Base-by-base conservation (phyloP, 495 filamentous ascomycete genomes). In the Neurospora terricola region DNA sequence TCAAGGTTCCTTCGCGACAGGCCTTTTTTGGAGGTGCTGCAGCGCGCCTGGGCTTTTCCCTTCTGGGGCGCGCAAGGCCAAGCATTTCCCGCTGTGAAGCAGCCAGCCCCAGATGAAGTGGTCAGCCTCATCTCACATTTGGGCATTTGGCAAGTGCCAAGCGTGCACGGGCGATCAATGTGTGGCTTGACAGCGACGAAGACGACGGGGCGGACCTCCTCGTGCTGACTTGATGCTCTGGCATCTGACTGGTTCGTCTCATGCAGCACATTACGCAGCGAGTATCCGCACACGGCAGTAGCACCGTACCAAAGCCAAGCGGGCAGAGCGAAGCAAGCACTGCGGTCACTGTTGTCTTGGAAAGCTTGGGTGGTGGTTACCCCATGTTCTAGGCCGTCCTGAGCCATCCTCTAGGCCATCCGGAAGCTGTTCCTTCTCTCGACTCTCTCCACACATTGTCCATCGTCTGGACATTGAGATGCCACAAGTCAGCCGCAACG, bases 1-100 rank as follows among this genome's bases (percentile, higher is more conserved):
- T 66, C 54, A 66, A 62, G 54, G 27, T 62, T 34, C 54, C 54
- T 62, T 62, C 54, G 54, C 54, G 54, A 62, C 54, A 62, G 54
- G 54, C 54, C 54, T 9, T 73, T 79, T 75, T 79, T 77, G 71
- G 71, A 76, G 75, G 73, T 78, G 71, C 69, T 71, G 73, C 69
- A 72, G 27, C 77, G 75, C 77, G 79, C 76, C 76, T 71, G 69
- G 69, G 69, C 54, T 62, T 62, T 66, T 66, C 54, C 54, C 54
- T 66, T 66, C 54, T 66, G 30, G 27, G 54, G 54, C 27, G 27
- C 54, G 27, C 27, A 66, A 66, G 54, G 54, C 54, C 54, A 66
- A 66, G 54, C 54, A 66, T 34, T 66, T 66, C 54, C 14, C 27
- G 54, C 27, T 30, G 23, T 30, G 23, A 30, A 62, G 54, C 54